phyloP scores from a whole-genome alignment of 306 rosid species.

The Potentilla sterilis region DNA sequence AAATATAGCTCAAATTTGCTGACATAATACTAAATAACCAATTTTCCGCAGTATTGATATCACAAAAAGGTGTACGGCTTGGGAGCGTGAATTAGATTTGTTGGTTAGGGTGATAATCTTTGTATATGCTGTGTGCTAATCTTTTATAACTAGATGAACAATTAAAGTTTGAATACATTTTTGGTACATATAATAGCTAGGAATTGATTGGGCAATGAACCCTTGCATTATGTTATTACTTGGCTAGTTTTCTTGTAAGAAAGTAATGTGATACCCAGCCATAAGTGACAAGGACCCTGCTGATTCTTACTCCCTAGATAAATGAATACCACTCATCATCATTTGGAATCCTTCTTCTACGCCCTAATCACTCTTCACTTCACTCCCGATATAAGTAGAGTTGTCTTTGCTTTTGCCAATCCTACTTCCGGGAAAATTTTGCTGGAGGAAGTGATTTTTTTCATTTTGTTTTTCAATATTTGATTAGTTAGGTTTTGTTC shows the following conservation, averaged over 20 bases:
- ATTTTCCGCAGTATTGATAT: neutral
- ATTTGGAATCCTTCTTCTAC: neutral
- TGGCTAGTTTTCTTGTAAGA: neutral
- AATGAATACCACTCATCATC: neutral
- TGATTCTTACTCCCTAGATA: neutral
- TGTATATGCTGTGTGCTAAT: neutral
- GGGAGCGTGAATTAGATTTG: neutral
- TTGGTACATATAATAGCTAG: neutral
- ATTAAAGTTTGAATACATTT: neutral
- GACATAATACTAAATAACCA: neutral
- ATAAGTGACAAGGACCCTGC: neutral
- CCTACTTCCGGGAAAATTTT: neutral
- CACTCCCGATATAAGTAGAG: neutral
- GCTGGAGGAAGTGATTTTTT: neutral
- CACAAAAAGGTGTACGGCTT: neutral
- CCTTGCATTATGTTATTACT: neutral
- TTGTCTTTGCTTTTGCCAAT: neutral
- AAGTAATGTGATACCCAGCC: conserved; percentile 1
- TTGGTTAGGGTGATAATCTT: neutral
- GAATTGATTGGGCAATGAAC: neutral
- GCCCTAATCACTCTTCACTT: neutral
- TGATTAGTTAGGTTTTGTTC: neutral
- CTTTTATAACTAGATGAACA: too few species aligned
- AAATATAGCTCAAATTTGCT: neutral
- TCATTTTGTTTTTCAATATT: neutral